Evolutionary conservation across 805 yeast genomes (phyloP).

Genomic region (Wickerhamiella azymoides): DNA sequence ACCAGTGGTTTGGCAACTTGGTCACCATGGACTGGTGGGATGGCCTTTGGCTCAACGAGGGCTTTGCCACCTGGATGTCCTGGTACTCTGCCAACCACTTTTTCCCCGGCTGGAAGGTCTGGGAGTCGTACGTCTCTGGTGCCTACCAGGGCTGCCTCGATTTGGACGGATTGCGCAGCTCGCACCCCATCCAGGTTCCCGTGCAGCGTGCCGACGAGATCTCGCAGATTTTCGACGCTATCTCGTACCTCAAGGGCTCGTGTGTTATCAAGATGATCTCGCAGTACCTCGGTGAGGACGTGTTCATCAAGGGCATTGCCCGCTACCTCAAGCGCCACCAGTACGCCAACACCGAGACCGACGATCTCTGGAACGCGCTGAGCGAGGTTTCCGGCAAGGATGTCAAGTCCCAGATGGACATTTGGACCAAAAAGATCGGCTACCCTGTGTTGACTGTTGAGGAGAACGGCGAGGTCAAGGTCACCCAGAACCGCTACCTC

Average conservation of each 20-base stretch:
- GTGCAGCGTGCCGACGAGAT: constrained; percentile 68
- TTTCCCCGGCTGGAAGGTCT: constrained; percentile 72
- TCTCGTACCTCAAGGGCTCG: constrained; percentile 72
- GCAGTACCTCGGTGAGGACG: constrained; percentile 50
- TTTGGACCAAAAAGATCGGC: constrained; percentile 65
- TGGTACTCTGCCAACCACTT: constrained; percentile 53
- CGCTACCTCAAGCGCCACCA: constrained; percentile 47
- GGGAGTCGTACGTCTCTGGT: constrained; percentile 64
- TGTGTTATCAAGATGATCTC: constrained; percentile 67
- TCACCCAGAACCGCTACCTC: constrained; percentile 49
- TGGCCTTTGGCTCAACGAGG: constrained; percentile 80
- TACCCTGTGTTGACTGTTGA: constrained; percentile 51
- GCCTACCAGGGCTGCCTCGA: constrained; percentile 60
- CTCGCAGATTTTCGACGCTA: constrained; percentile 69
- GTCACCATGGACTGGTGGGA: constrained; percentile 95
- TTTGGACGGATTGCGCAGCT: constrained; percentile 54
- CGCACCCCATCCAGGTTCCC: constrained; percentile 75
- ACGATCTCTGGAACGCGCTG: constrained; percentile 58
- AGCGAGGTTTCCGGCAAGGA: constrained; percentile 50
- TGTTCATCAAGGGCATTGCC: constrained; percentile 61
- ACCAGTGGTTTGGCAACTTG: constrained; percentile 83
- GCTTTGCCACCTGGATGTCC: constrained; percentile 81
- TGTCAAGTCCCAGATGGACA: constrained; percentile 43
- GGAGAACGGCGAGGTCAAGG: constrained; percentile 25
- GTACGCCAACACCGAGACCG: constrained; percentile 59